Evolutionary conservation across 2,329 filamentous ascomycete species (phyloP).

Genomic region (Magnaporthales sp.): DNA sequence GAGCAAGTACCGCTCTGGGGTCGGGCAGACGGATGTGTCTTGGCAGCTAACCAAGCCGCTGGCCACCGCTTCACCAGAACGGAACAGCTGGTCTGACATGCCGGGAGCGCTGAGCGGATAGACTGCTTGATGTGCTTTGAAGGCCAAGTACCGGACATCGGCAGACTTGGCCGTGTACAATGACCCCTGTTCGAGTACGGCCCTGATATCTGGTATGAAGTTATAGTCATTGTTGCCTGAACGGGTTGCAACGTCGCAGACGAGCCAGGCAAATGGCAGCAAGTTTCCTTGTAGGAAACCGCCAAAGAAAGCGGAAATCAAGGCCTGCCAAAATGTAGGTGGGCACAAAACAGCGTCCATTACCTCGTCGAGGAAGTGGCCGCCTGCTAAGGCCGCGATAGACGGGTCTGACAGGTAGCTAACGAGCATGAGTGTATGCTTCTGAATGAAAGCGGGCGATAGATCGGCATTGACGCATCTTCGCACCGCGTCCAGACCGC

Average conservation of each 20-base stretch:
- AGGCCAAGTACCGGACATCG: neutral
- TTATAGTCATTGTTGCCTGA: constrained; percentile 14
- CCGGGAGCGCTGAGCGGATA: neutral
- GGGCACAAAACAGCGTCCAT: constrained; percentile 39
- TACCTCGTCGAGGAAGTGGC: constrained; percentile 37
- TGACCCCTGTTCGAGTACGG: neutral
- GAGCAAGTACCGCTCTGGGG: constrained; percentile 52
- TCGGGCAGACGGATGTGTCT: constrained; percentile 56
- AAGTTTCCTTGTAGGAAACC: constrained; percentile 21
- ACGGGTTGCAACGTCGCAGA: constrained; percentile 14
- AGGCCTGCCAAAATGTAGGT: constrained; percentile 42
- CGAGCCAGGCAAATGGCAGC: constrained; percentile 14
- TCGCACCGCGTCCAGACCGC: constrained; percentile 17
- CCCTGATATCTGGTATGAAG: neutral
- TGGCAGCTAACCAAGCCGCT: constrained; percentile 60
- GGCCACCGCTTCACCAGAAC: constrained; percentile 61
- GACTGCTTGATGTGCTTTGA: neutral
- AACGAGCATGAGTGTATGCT: constrained; percentile 24
- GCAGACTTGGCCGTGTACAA: neutral
- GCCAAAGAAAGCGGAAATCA: constrained; percentile 24
- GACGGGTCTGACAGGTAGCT: constrained; percentile 28
- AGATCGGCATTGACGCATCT: constrained; percentile 16
- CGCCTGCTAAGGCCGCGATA: constrained; percentile 39
- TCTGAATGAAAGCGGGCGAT: constrained; percentile 19
- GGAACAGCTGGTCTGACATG: neutral